Conservation (phyloP, 2,329 filamentous ascomycete species). For the Dothideomycetes sp. region DNA sequence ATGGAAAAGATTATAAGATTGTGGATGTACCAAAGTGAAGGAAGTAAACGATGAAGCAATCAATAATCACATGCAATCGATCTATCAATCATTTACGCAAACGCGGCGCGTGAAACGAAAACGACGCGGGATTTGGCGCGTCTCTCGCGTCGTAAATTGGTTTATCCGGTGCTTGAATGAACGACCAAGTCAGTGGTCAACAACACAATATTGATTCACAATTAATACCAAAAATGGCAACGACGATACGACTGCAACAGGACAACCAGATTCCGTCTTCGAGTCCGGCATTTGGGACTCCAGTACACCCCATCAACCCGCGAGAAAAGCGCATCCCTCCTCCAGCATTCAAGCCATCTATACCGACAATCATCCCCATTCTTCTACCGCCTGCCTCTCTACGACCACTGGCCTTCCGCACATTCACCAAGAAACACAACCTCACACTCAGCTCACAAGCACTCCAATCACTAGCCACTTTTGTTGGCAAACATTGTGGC, state of each 20-base stretch:
- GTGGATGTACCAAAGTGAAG: not conserved
- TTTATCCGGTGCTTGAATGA: too few species aligned
- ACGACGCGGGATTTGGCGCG: too few species aligned
- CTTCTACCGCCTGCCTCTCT: slow-evolving; percentile 79
- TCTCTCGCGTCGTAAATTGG: too few species aligned
- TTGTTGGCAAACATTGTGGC: slow-evolving; percentile 88
- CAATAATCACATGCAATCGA: too few species aligned
- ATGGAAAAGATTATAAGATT: not conserved
- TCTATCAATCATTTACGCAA: too few species aligned
- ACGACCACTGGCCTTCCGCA: slow-evolving; percentile 83
- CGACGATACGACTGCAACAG: slow-evolving; percentile 16
- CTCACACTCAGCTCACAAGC: slow-evolving; percentile 83
- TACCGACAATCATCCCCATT: slow-evolving; percentile 68
- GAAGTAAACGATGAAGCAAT: too few species aligned
- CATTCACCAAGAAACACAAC: slow-evolving; percentile 96
- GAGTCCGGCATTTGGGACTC: slow-evolving; percentile 83
- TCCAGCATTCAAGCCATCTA: slow-evolving; percentile 43
- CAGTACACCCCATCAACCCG: slow-evolving; percentile 62
- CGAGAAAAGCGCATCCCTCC: slow-evolving; percentile 30
- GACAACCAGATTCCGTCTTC: slow-evolving; percentile 63
- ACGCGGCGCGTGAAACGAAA: too few species aligned
- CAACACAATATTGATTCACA: not conserved
- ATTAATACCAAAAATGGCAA: slow-evolving; percentile 18
- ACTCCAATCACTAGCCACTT: slow-evolving; percentile 72
- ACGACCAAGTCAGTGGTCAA: too few species aligned